A percentile compares a stretch with the other conserved stretches of the same genome.
phyloP scores from a whole-genome alignment of 2,329 filamentous ascomycete genomes.

The Elsinoe batatas region DNA sequence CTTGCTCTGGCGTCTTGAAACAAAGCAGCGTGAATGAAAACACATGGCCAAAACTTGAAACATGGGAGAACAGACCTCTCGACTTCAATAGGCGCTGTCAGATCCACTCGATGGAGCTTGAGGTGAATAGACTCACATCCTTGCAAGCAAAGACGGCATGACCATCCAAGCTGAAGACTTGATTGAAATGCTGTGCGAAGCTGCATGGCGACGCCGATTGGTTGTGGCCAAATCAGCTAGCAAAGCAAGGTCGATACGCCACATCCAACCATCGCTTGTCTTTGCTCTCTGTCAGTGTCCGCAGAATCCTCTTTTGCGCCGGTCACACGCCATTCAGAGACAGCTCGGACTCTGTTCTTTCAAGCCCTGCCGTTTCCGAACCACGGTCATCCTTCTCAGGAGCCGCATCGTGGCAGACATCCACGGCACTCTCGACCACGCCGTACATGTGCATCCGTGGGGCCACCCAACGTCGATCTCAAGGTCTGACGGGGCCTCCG shows the following conservation, averaged over 20 bases:
- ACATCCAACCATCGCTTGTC: slow-evolving; percentile 10
- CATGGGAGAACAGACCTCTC: neutral
- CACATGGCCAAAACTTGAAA: neutral
- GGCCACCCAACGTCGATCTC: neutral
- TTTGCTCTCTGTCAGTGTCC: neutral
- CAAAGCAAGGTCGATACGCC: neutral
- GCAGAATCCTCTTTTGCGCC: neutral
- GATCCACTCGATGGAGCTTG: neutral
- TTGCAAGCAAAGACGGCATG: slow-evolving; percentile 1
- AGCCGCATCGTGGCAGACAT: slow-evolving; percentile 9
- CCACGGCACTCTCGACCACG: slow-evolving; percentile 10
- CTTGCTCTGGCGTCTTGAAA: slow-evolving; percentile 5
- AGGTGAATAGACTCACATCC: neutral
- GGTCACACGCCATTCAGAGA: neutral
- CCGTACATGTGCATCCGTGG: slow-evolving; percentile 7
- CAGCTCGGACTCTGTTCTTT: slow-evolving; percentile 4
- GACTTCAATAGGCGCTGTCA: slow-evolving; percentile 4
- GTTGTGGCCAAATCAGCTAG: neutral
- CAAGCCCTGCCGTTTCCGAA: slow-evolving; percentile 6
- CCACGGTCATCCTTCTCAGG: slow-evolving; percentile 1
- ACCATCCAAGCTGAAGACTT: slow-evolving; percentile 7
- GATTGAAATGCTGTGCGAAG: slow-evolving; percentile 9
- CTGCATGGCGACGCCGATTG: slow-evolving; percentile 10
- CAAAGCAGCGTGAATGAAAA: slow-evolving; percentile 6
- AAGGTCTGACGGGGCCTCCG: neutral